Evolutionary conservation across 768 basidiomycete species (phyloP).

Genomic region (Crucibulum laeve): DNA sequence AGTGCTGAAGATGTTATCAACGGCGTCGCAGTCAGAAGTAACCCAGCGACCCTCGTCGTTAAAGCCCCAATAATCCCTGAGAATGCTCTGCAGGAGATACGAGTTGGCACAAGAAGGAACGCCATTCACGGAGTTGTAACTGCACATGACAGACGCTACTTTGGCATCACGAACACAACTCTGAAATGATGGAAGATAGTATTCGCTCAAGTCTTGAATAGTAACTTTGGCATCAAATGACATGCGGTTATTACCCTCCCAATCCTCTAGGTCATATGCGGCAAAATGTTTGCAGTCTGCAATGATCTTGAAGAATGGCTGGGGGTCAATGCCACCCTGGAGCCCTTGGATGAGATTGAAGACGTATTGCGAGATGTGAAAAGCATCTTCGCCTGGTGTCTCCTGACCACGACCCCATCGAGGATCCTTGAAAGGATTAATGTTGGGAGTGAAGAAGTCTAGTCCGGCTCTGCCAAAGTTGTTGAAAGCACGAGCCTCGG

Average conservation of each 20-base stretch:
- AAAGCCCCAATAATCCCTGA: conserved; percentile 50
- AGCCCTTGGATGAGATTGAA: conserved; percentile 49
- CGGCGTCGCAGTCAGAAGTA: conserved; percentile 53
- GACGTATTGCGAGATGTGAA: conserved; percentile 48
- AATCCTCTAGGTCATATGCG: conserved; percentile 54
- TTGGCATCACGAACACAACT: conserved; percentile 58
- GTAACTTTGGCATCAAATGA: conserved; percentile 52
- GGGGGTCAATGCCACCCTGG: conserved; percentile 53
- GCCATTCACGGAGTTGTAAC: conserved; percentile 60
- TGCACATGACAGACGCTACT: conserved; percentile 59
- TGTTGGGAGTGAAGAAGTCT: conserved; percentile 57
- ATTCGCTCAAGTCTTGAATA: conserved; percentile 52
- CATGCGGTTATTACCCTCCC: conserved; percentile 45
- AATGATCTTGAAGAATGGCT: conserved; percentile 43
- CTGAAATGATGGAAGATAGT: conserved; percentile 53
- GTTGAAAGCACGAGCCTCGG: conserved; percentile 55
- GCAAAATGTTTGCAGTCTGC: conserved; percentile 62
- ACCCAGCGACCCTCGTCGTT: conserved; percentile 47
- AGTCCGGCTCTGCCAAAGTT: conserved; percentile 48
- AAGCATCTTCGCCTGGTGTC: conserved; percentile 59
- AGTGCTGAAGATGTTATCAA: conserved; percentile 43
- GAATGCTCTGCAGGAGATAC: conserved; percentile 46
- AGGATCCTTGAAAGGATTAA: conserved; percentile 57
- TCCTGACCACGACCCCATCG: conserved; percentile 63
- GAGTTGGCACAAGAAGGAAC: conserved; percentile 51